Percentiles rank a stretch among this genome's conserved stretches.
phyloP scores from a whole-genome alignment of 2,329 filamentous ascomycete genomes.

The Penicillium sp. region DNA sequence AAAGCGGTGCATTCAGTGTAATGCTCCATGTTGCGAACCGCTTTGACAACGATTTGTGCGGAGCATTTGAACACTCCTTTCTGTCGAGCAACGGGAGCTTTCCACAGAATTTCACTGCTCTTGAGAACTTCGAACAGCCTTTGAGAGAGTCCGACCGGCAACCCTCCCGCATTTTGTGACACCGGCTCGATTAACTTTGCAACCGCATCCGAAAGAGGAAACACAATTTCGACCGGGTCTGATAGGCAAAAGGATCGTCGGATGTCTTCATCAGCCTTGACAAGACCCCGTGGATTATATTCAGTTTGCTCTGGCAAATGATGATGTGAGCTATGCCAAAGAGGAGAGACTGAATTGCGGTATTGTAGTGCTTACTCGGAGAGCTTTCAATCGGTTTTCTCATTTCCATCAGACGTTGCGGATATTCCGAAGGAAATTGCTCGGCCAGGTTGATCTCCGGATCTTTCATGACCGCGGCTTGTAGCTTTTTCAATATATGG shows the following conservation, averaged over 20 bases:
- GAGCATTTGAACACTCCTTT: conserved; percentile 19
- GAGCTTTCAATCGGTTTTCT: not conserved
- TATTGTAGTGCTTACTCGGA: not conserved
- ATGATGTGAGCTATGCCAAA: not conserved
- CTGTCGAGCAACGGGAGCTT: conserved; percentile 14
- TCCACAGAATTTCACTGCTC: conserved; percentile 18
- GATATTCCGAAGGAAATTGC: conserved; percentile 16
- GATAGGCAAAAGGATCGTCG: conserved; percentile 3
- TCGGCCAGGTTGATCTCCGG: conserved; percentile 20
- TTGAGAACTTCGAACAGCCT: conserved; percentile 12
- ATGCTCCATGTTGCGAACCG: conserved; percentile 14
- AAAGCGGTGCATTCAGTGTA: conserved; percentile 24
- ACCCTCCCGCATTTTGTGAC: not conserved
- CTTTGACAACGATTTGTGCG: conserved; percentile 17
- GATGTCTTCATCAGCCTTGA: conserved; percentile 3
- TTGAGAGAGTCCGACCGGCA: conserved; percentile 5
- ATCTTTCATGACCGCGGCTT: conserved; percentile 15
- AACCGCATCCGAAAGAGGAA: conserved; percentile 3
- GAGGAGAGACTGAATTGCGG: not conserved
- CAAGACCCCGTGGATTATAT: not conserved
- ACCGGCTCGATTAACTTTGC: not conserved
- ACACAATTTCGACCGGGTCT: conserved; percentile 3
- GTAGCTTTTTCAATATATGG: conserved; percentile 18
- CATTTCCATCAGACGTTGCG: conserved; percentile 10
- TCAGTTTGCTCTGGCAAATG: not conserved